Base-by-base conservation (phyloP, 164 flowering plant species). In the Piper betle region DNA sequence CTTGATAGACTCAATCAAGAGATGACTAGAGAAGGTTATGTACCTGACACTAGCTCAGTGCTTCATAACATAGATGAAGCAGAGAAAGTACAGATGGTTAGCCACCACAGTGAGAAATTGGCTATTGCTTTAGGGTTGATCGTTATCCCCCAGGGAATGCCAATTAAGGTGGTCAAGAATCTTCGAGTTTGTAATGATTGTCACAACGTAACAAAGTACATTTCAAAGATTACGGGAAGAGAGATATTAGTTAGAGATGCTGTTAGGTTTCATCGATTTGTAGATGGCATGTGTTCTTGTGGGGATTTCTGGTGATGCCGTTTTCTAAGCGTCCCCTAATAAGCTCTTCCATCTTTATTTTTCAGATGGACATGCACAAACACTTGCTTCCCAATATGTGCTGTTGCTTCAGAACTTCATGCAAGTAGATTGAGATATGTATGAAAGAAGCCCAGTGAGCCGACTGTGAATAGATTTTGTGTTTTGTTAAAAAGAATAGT, bases 281-380 rank as follows among this genome's bases (percentile, higher is more conserved):
- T 74, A 69, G 81, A 82, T 75, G 96, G 94, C 65, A 62, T 65
- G 1, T 90, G 97, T 68, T 90, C 97, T 38, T 90, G 95, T 74
- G 91, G 88, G 59, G 97, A 90, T 68, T 90, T 85, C 74, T 87
- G 97, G 91, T 89, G 72, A 81, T 11, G 15, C 1, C 5, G 7
- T 57, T 57, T 57, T 57, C n/a, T n/a, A n/a, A n/a, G n/a, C n/a
- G n/a, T n/a, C n/a, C n/a, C n/a, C n/a, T n/a, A n/a, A n/a, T n/a
- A n/a, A n/a, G n/a, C n/a, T n/a, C n/a, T n/a, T n/a, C n/a, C n/a
- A n/a, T n/a, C n/a, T n/a, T n/a, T n/a, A n/a, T n/a, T n/a, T n/a
- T n/a, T n/a, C n/a, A n/a, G n/a, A n/a, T n/a, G n/a, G n/a, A n/a
- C n/a, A n/a, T n/a, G n/a, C n/a, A n/a, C n/a, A n/a, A n/a, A n/a